Evolutionary conservation across 2,329 filamentous ascomycete species (phyloP).

Genomic region (Neofusicoccum umdonicola): DNA sequence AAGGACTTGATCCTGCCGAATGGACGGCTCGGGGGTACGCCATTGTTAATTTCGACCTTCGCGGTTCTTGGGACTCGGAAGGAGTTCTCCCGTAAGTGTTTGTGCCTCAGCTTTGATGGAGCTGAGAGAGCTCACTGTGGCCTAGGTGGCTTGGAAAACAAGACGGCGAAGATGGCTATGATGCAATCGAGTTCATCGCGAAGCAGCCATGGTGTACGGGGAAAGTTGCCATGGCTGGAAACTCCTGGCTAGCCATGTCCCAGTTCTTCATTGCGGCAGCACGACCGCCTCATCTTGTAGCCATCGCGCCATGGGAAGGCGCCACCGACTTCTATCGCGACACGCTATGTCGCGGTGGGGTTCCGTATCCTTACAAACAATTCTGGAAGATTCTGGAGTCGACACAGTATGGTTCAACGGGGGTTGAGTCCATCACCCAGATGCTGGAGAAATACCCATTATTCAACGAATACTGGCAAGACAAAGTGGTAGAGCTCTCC

Average conservation of each 20-base stretch:
- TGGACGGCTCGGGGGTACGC: neutral
- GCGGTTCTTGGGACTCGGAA: neutral
- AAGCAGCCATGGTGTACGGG: neutral
- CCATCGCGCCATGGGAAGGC: neutral
- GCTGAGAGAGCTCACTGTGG: too few species aligned
- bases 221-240: slow-evolving; percentile 16
- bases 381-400: neutral
- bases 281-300: neutral
- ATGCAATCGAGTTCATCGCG: neutral
- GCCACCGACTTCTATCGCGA: slow-evolving; percentile 19
- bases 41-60: neutral
- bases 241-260: neutral
- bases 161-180: slow-evolving; percentile 19
- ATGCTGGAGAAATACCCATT: slow-evolving; percentile 19
- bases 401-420: slow-evolving; percentile 9
- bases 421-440: slow-evolving; percentile 12
- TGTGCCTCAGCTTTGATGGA: too few species aligned
- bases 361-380: neutral
- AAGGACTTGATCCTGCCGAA: neutral
- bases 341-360: slow-evolving; percentile 20
- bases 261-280: slow-evolving; percentile 17
- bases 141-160: neutral
- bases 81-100: neutral
- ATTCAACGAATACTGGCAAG: slow-evolving; percentile 12
- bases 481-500: neutral